Evolutionary conservation across 148 eudicot genomes (phyloP).

Genomic region (Camellia japonica): DNA sequence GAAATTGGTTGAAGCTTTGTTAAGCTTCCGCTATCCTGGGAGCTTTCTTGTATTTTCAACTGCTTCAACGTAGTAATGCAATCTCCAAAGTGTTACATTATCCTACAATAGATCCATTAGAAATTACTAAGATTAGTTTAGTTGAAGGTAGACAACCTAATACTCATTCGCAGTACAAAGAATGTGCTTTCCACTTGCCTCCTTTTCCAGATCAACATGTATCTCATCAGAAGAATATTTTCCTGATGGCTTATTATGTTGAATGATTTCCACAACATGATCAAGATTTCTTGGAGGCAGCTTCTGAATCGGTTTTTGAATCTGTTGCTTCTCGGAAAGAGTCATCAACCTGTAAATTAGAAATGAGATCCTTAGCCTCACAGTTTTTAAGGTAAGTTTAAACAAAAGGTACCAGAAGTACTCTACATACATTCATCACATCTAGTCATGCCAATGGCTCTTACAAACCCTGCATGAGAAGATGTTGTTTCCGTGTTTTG

Average conservation of each 20-base stretch:
- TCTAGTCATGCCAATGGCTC: neutral
- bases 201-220: conserved; percentile 56
- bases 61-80: conserved; percentile 58
- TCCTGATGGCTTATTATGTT: conserved; percentile 33
- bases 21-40: conserved; percentile 18
- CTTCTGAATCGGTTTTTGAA: conserved; percentile 48
- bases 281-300: conserved; percentile 60
- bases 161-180: neutral
- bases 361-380: neutral
- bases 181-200: conserved; percentile 38
- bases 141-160: neutral
- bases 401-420: neutral
- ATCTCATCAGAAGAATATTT: conserved; percentile 31
- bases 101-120: conserved; percentile 40
- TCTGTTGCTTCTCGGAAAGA: conserved; percentile 63
- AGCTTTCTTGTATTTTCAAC: conserved; percentile 63
- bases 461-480: too few relatives aligned
- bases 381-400: conserved; percentile 1
- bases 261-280: conserved; percentile 76
- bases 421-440: neutral
- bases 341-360: conserved; percentile 57
- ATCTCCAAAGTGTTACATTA: conserved; percentile 69
- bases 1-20: neutral
- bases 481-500: too few relatives aligned
- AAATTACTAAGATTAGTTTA: neutral